Base-by-base conservation (phyloP, 192 early-diverging fungal species). In the Globomyces pollinis-pini region DNA sequence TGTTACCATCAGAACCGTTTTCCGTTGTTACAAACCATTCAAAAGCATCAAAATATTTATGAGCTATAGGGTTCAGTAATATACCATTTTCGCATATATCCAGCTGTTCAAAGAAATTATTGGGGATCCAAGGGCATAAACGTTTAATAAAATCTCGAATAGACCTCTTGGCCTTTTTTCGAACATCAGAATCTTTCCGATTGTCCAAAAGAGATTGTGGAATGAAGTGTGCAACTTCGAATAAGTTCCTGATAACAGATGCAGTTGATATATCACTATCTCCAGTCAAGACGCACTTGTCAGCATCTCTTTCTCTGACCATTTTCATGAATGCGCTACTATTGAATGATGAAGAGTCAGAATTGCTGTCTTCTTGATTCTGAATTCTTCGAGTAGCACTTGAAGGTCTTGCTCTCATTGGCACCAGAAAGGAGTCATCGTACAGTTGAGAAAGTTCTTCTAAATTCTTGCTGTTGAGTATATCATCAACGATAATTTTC, bases 81-180 rank as follows among this genome's bases (percentile, higher is more conserved):
- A 52, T 52, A 5, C 16, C 50, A 52, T 52, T 52, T 52, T 52
- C 50, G 26, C 50, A 52, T 5, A 29, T 4, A 36, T 52, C 50
- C 16, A 52, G 15, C 13, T 52, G 5, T 13, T 52, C 34, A 52
- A 52, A 52, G 50, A 29, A 24, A 36, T 52, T 16, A 5, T 8
- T 34, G 0, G 50, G 50, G 12, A 52, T 13, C 50, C 50, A 52
- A 16, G 50, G 50, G 0, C 50, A 52, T 1, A 52, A 1, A 1
- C 16, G 30, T 6, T 0, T 5, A 5, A 52, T 24, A 8, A 52
- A 29, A 5, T 13, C 0, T 23, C 50, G 50, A 8, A 52, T 8
- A 6, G 16, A 0, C 0, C 26, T 5, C 21, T 29, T 24, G 4
- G 4, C 34, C 1, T 8, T 8, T 31, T 34, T 34, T 24, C 4